Conservation (phyloP, 768 basidiomycete species). For the Nidula microcarpa region DNA sequence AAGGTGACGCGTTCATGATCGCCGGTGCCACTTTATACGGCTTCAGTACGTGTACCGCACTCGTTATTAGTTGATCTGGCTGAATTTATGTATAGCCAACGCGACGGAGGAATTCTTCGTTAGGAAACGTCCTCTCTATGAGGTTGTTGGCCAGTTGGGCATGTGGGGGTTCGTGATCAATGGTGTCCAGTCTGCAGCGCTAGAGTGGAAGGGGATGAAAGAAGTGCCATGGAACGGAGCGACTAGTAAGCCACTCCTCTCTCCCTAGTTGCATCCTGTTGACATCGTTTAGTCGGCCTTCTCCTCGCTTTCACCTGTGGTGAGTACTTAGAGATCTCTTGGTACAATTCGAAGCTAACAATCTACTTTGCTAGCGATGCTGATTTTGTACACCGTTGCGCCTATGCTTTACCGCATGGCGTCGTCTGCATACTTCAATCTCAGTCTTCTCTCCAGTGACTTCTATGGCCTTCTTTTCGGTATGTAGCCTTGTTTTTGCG, state of each 20-base stretch:
- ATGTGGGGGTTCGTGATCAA: constrained; percentile 83
- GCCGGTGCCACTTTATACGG: constrained; percentile 84
- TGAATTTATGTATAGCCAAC: constrained; percentile 50
- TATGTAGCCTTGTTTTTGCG: constrained; percentile 16
- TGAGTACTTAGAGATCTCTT: constrained; percentile 11
- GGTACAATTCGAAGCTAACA: no score
- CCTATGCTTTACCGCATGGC: constrained; percentile 85
- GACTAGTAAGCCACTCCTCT: constrained; percentile 45
- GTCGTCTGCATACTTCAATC: constrained; percentile 82
- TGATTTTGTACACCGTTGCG: constrained; percentile 81
- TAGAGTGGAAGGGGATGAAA: constrained; percentile 70
- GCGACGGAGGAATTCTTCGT: constrained; percentile 90
- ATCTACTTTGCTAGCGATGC: constrained; percentile 52
- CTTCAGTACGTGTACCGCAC: constrained; percentile 54
- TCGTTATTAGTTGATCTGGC: not conserved
- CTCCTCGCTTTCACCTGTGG: constrained; percentile 36
- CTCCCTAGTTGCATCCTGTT: not conserved
- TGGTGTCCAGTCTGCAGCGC: constrained; percentile 69
- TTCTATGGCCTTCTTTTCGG: constrained; percentile 86
- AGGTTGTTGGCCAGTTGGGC: constrained; percentile 83
- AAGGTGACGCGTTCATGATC: constrained; percentile 87
- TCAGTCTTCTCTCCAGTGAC: constrained; percentile 83
- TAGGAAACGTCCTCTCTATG: constrained; percentile 73
- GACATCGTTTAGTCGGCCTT: constrained; percentile 34
- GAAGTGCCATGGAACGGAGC: constrained; percentile 68